Conservation (phyloP, 495 filamentous ascomycete genomes). For the Oleoguttula mirabilis region DNA sequence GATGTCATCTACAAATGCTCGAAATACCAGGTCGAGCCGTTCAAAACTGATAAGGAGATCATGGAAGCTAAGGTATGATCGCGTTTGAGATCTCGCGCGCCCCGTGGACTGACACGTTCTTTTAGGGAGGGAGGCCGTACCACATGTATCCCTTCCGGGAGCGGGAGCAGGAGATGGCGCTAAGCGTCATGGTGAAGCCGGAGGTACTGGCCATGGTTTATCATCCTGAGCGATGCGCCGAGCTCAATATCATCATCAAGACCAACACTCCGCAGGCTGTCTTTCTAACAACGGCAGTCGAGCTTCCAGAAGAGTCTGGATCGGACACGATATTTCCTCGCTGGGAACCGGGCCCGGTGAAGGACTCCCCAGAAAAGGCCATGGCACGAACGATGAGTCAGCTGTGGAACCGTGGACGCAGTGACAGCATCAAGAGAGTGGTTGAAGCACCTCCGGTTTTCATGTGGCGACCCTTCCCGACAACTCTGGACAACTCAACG, state of each 20-base stretch:
- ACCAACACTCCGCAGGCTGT: constrained; percentile 8
- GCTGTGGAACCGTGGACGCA: too few relatives aligned
- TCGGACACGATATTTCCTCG: too few relatives aligned
- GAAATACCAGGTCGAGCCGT: constrained; percentile 4
- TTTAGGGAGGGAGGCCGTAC: constrained; percentile 1
- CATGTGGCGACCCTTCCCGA: too few relatives aligned
- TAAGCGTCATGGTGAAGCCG: constrained; percentile 2
- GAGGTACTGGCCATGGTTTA: background rate
- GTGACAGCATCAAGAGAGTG: too few relatives aligned
- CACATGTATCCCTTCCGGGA: constrained; percentile 4
- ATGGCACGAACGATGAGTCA: too few relatives aligned
- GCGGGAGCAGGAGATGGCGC: background rate
- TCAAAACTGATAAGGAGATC: constrained; percentile 1
- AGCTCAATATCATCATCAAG: constrained; percentile 2
- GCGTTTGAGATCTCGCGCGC: background rate
- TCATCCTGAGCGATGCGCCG: background rate
- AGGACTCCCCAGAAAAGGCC: too few relatives aligned
- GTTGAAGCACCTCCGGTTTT: too few relatives aligned
- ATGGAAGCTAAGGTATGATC: background rate
- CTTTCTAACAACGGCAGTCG: background rate
- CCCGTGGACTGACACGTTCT: background rate
- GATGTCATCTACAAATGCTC: constrained; percentile 2
- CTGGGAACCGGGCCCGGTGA: too few relatives aligned
- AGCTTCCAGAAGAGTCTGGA: background rate
- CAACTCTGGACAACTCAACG: too few relatives aligned